phyloP scores from a whole-genome alignment of 257 asterid genomes.

The Parsonsia alboflavescens region DNA sequence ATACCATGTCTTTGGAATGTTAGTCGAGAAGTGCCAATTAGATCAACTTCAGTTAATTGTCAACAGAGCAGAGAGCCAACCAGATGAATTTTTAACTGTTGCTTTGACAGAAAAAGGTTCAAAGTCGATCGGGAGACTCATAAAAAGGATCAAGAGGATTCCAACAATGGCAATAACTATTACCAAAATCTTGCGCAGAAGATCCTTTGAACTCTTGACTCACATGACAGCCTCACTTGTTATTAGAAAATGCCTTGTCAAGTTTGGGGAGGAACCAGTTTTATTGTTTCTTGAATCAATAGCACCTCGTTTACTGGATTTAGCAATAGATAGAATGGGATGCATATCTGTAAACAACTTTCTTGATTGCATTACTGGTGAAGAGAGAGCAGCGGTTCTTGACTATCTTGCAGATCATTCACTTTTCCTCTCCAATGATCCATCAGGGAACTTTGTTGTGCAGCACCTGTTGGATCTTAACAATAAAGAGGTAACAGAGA shows the following conservation, averaged over 20 bases:
- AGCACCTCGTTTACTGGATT: neutral
- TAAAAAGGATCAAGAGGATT: conserved; percentile 11
- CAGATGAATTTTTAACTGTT: neutral
- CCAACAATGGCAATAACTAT: neutral
- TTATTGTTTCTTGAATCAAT: conserved; percentile 23
- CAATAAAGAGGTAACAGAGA: neutral
- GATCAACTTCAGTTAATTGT: conserved; percentile 6
- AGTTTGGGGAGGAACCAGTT: neutral
- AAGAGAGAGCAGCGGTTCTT: conserved; percentile 22
- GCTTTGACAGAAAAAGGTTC: neutral
- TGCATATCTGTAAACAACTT: conserved; percentile 27
- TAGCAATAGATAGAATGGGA: conserved; percentile 38
- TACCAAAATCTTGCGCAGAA: neutral
- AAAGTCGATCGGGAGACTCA: conserved; percentile 10
- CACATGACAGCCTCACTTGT: conserved; percentile 1
- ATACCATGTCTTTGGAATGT: neutral
- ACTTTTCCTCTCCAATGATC: conserved; percentile 26
- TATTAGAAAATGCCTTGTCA: conserved; percentile 4
- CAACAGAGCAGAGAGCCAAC: neutral
- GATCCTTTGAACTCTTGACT: conserved; percentile 5
- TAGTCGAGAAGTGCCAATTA: neutral
- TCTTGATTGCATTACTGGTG: conserved; percentile 19
- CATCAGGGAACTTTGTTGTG: conserved; percentile 47
- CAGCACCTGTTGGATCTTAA: conserved; percentile 25
- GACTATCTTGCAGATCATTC: conserved; percentile 21